phyloP scores from a whole-genome alignment of 805 yeast species.

The Kuraishia hungarica region DNA sequence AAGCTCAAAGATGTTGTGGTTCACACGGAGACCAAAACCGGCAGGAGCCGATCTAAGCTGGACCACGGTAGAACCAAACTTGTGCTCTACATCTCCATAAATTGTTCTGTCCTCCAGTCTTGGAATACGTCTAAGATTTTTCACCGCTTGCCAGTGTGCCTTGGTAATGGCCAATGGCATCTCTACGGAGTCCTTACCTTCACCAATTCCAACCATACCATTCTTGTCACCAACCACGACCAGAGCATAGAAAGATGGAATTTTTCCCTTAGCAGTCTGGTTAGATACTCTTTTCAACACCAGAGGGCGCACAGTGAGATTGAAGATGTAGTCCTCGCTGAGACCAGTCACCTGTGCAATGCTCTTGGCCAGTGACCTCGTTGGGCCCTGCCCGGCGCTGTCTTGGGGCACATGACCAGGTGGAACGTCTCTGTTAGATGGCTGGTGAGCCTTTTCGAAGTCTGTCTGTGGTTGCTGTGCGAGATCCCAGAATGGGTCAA shows the following conservation, averaged over 20 bases:
- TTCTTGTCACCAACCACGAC: constrained; percentile 89
- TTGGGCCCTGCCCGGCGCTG: neutral
- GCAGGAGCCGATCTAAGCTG: constrained; percentile 82
- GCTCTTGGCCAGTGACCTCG: constrained; percentile 36
- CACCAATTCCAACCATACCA: constrained; percentile 93
- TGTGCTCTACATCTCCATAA: constrained; percentile 71
- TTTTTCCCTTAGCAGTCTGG: constrained; percentile 90
- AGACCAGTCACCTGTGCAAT: constrained; percentile 61
- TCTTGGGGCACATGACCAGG: constrained; percentile 5
- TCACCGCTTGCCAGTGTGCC: constrained; percentile 92
- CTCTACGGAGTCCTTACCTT: constrained; percentile 81
- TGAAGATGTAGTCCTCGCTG: constrained; percentile 49
- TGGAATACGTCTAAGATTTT: constrained; percentile 73
- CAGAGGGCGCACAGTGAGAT: constrained; percentile 56
- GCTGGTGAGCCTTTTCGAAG: constrained; percentile 7
- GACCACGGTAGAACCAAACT: constrained; percentile 80
- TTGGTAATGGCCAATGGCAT: constrained; percentile 67
- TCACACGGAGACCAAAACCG: constrained; percentile 89
- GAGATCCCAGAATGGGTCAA: constrained; percentile 73
- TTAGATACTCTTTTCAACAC: constrained; percentile 77
- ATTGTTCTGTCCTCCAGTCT: constrained; percentile 90
- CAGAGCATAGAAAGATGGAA: constrained; percentile 70
- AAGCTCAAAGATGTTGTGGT: constrained; percentile 81
- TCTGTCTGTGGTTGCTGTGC: constrained; percentile 11
- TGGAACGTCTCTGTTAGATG: constrained; percentile 6